Evolutionary conservation across 106 monocot species (phyloP).

Genomic region (Alisma plantagoaquatica): DNA sequence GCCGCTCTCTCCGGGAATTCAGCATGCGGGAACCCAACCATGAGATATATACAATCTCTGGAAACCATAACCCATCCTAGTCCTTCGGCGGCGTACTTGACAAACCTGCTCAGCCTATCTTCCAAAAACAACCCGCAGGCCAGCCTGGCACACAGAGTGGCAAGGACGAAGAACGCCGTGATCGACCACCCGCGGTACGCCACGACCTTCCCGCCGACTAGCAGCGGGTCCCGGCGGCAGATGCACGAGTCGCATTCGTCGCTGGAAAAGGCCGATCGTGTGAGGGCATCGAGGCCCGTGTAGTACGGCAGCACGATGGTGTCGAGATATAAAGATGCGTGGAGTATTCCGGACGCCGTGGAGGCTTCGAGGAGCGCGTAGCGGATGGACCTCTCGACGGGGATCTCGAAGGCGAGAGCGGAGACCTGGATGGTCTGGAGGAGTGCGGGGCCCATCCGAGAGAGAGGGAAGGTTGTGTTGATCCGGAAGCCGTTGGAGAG

Average conservation of each 20-base stretch:
- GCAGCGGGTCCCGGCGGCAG: constrained; percentile 50
- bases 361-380: constrained; percentile 65
- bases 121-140: constrained; percentile 33
- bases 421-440: constrained; percentile 59
- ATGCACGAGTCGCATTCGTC: constrained; percentile 55
- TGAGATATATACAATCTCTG: constrained; percentile 34
- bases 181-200: constrained; percentile 51
- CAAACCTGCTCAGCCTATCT: constrained; percentile 16
- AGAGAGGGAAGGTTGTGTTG: constrained; percentile 58
- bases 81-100: constrained; percentile 31
- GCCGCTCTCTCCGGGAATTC: constrained; percentile 6
- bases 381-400: constrained; percentile 21
- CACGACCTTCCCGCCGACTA: constrained; percentile 48
- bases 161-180: constrained; percentile 35
- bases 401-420: constrained; percentile 52
- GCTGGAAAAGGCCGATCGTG: constrained; percentile 39
- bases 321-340: constrained; percentile 61
- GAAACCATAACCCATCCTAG: constrained; percentile 45
- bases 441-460: constrained; percentile 42
- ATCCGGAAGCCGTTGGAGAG: constrained; percentile 52
- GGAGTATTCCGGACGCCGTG: constrained; percentile 75
- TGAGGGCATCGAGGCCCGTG: constrained; percentile 68
- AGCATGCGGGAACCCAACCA: constrained; percentile 12
- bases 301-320: constrained; percentile 65
- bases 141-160: constrained; percentile 51